Conservation (phyloP, 2,329 filamentous ascomycete species). For the Setomelanomma holmii region DNA sequence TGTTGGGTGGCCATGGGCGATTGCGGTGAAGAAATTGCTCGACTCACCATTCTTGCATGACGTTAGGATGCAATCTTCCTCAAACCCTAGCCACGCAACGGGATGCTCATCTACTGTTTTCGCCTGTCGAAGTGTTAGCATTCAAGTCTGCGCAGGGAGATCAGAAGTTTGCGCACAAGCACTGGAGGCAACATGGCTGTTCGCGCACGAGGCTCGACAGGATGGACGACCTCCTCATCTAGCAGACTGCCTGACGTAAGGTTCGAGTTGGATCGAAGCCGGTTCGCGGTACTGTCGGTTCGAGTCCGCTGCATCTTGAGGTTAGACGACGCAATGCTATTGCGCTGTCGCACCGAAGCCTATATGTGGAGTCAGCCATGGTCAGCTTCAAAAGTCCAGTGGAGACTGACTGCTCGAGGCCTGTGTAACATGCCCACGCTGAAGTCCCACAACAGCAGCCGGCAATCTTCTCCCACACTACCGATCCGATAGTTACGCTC, state of each 20-base stretch:
- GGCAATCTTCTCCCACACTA: conserved; percentile 92
- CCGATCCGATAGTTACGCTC: conserved; percentile 95
- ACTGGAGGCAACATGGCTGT: conserved; percentile 91
- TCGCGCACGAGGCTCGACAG: conserved; percentile 82
- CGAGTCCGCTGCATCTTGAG: conserved; percentile 56
- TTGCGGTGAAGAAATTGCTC: conserved; percentile 17
- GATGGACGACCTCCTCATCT: conserved; percentile 72
- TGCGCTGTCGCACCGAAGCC: conserved; percentile 64
- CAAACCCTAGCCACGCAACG: conserved; percentile 90
- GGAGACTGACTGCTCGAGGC: conserved; percentile 82
- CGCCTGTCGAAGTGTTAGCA: conserved; percentile 58
- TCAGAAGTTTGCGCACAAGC: conserved; percentile 65
- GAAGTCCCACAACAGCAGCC: conserved; percentile 95
- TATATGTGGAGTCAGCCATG: too few species aligned
- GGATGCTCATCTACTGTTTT: conserved; percentile 88
- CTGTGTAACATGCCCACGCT: conserved; percentile 94
- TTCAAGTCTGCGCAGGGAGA: background rate
- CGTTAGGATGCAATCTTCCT: conserved; percentile 90
- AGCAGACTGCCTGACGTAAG: conserved; percentile 61
- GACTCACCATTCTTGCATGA: conserved; percentile 85
- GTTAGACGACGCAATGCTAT: conserved; percentile 60
- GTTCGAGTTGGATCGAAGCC: conserved; percentile 75
- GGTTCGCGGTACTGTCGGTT: conserved; percentile 67
- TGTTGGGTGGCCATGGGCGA: background rate
- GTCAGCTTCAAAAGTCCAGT: too few species aligned